Conservation (phyloP, 805 yeast genomes). For the Maudiozyma serrabonitensis region DNA sequence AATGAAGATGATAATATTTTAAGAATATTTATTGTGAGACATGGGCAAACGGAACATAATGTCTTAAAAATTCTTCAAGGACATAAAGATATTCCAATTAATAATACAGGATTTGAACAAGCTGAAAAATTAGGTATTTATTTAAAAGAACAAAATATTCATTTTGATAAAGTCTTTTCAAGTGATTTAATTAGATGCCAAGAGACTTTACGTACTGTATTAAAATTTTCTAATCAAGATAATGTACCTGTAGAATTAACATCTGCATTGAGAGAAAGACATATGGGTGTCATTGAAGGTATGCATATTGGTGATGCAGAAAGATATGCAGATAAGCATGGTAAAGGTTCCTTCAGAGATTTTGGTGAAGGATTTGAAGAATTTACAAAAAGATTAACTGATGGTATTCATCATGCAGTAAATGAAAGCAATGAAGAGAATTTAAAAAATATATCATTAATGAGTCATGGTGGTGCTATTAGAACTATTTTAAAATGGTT, state of each 20-base stretch:
- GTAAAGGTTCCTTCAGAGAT: constrained; percentile 44
- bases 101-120: constrained; percentile 51
- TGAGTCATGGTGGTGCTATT: constrained; percentile 79
- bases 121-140: constrained; percentile 44
- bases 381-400: constrained; percentile 40
- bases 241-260: constrained; percentile 19
- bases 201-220: constrained; percentile 44
- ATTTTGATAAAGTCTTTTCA: constrained; percentile 30
- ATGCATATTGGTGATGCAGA: constrained; percentile 59
- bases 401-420: constrained; percentile 37
- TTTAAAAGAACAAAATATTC: constrained; percentile 25
- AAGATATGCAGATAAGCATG: constrained; percentile 40
- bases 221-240: constrained; percentile 15
- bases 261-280: constrained; percentile 54
- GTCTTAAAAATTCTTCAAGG: constrained; percentile 66
- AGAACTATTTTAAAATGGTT: constrained; percentile 48
- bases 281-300: constrained; percentile 75
- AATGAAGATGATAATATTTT: constrained; percentile 32
- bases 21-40: constrained; percentile 60
- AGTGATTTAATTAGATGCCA: constrained; percentile 46
- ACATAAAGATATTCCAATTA: constrained; percentile 56
- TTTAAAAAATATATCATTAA: constrained; percentile 43
- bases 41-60: constrained; percentile 78
- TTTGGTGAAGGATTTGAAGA: constrained; percentile 51
- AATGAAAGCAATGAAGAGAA: constrained; percentile 26